These are phyloP conservation scores for Solanum appendiculatum DNA, from an alignment of 257 asterid genomes.

Conservation along the genomic window DNA sequence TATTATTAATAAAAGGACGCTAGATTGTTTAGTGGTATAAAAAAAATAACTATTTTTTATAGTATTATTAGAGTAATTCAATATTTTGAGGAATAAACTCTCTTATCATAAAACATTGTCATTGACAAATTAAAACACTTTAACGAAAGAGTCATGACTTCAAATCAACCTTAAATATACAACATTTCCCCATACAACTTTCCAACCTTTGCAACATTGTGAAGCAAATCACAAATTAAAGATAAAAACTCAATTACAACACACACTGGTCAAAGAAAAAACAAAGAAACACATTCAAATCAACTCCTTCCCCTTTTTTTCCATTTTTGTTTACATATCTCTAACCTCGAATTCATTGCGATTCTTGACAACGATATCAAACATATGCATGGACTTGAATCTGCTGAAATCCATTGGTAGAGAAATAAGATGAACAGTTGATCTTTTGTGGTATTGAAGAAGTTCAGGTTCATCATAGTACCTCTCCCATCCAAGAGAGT, in stretches of 20 bases:
- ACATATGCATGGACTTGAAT: conserved; percentile 38
- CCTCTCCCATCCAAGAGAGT: conserved; percentile 38
- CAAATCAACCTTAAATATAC: not conserved
- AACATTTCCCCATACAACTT: not conserved
- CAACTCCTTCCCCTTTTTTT: not conserved
- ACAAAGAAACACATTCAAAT: not conserved
- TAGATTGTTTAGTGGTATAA: no score
- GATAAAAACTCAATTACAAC: not conserved
- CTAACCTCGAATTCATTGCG: conserved; percentile 30
- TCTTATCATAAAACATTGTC: no score
- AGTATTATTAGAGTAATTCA: no score
- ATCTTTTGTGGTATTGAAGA: conserved; percentile 36
- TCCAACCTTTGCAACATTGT: not conserved
- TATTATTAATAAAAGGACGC: no score
- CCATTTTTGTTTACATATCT: not conserved
- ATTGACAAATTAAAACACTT: no score
- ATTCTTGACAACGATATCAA: conserved; percentile 29
- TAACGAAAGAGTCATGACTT: no score
- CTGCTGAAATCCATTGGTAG: conserved; percentile 36
- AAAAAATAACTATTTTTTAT: no score
- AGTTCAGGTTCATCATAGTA: conserved; percentile 38
- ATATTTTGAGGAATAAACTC: no score
- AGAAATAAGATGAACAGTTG: conserved; percentile 38
- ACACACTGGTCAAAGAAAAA: not conserved
- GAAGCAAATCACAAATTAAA: not conserved